Base-by-base conservation (phyloP, 2,329 filamentous ascomycete genomes). In the Colletotrichum lindemuthianum region DNA sequence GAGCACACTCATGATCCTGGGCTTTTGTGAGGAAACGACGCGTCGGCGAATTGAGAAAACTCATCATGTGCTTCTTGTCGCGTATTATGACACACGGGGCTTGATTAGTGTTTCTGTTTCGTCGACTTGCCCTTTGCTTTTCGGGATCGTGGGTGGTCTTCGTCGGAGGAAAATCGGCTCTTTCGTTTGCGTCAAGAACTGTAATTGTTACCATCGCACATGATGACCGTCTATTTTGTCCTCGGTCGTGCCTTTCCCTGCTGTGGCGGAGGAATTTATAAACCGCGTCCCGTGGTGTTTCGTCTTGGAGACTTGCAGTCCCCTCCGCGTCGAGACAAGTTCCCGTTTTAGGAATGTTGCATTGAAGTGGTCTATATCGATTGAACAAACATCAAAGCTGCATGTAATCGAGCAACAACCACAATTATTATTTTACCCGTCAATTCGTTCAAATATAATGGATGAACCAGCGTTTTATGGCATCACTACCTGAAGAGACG, bases 261-360 rank as follows among this genome's bases (percentile, higher is more conserved):
- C 45, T 9, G 67, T 57, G 10, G 66, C 63, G 16, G 69, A 69
- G n/a, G 75, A 65, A 66, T 80, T 79, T 59, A 79, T 77, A 59
- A 79, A 80, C 5, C 75, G 77, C 24, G 72, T 71, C 37, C 77
- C 77, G 59, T 77, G 74, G 66, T 78, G 75, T 66, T 76, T 78
- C 58, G 78, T 74, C 66, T 77, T 77, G 24, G 77, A 77, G 11
- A 79, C 76, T 65, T 78, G 76, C 48, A 80, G 70, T 8, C 78
- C 78, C 37, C 76, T 73, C 33, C 76, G 72, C 0, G 76, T 79
- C 40, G 76, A 75, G 53, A 79, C 73, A 44, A 79, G 69, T 43
- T 74, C 72, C 32, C 77, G 77, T 63, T 75, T 73, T 59, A 72
- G 72, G 39, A 79, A 67, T 5, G 77, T 78, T 8, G 73, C 69